Evolutionary conservation across 805 yeast species (phyloP), one percentile per base, ranked within the genome.

Genomic region (Candida coquimbonensis): DNA sequence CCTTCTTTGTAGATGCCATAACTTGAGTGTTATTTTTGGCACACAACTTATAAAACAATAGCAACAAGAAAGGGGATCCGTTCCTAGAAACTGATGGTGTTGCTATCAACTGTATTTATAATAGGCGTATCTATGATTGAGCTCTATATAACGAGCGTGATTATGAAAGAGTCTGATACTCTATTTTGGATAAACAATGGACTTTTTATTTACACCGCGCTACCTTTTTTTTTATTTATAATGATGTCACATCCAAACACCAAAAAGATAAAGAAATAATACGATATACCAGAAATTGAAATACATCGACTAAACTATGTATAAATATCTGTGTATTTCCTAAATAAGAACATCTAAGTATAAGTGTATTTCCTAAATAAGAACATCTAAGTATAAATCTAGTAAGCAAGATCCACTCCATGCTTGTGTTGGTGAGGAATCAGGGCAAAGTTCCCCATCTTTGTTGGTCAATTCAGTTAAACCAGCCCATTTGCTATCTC

Each of bases 381-480:
- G n/a, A 5, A 41, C 42, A 57, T 88, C 96, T 51, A 74, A 73
- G 62, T 78, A 86, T 44, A 91, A 66, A 62, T 91, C 98, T 31
- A 91, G 63, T 47, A 93, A 65, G 56, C 96, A 87, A 3, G 93
- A 82, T 0, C 91, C 68, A 60, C 96, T 87, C 99, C 99, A 91
- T 0, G 98, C 97, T 63, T 91, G 99, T 0, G 97, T 83, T 3
- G 97, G 96, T 52, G 95, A 85, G 2, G 96, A 87, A 63, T 93
- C 98, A 16, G 61, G 58, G 62, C 99, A 91, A 9, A 80, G 55
- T 29, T 70, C 81, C 2, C 98, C 98, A 56, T 84, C 81, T 64
- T 86, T 87, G 59, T 91, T 88, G 3, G 98, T 88, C 57, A 91
- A 71, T 63, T 91, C 99, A 0, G 98, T 80, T 52, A 91, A 68